Evolutionary conservation across 805 yeast species (phyloP).

Genomic region (Saccharomycopsis synnaedendra): DNA sequence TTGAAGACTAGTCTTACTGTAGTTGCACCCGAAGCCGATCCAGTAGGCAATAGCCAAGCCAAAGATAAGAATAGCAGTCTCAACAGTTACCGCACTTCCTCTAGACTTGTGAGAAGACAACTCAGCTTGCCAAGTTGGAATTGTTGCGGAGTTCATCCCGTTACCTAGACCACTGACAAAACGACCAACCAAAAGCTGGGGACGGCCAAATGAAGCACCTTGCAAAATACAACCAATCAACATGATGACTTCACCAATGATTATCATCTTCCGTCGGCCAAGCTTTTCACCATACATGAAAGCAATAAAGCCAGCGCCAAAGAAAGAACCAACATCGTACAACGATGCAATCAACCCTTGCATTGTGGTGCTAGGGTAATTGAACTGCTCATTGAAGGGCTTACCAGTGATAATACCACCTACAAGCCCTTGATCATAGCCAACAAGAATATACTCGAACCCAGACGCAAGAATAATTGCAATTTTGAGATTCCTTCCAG

Average conservation of each 20-base stretch:
- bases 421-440: constrained; percentile 75
- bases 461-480: constrained; percentile 1
- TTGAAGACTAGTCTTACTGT: constrained; percentile 34
- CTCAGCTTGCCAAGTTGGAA: constrained; percentile 75
- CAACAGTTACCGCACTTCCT: constrained; percentile 55
- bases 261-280: constrained; percentile 54
- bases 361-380: constrained; percentile 20
- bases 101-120: constrained; percentile 51
- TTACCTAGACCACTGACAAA: constrained; percentile 62
- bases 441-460: constrained; percentile 24
- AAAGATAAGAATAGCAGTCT: constrained; percentile 57
- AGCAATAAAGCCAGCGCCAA: constrained; percentile 54
- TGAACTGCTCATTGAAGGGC: constrained; percentile 50
- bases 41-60: constrained; percentile 69
- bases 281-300: constrained; percentile 41
- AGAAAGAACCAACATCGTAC: constrained; percentile 63
- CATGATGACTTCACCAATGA: constrained; percentile 41
- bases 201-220: constrained; percentile 30
- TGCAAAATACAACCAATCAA: constrained; percentile 47
- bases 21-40: constrained; percentile 61
- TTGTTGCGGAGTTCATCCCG: constrained; percentile 63
- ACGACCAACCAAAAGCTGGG: constrained; percentile 44
- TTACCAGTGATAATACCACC: constrained; percentile 48
- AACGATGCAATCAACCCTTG: constrained; percentile 63
- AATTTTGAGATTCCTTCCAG: not conserved